These are phyloP conservation scores for Tricholoma flavovirens DNA, from an alignment of 768 basidiomycete genomes.

Conservation along the genomic window DNA sequence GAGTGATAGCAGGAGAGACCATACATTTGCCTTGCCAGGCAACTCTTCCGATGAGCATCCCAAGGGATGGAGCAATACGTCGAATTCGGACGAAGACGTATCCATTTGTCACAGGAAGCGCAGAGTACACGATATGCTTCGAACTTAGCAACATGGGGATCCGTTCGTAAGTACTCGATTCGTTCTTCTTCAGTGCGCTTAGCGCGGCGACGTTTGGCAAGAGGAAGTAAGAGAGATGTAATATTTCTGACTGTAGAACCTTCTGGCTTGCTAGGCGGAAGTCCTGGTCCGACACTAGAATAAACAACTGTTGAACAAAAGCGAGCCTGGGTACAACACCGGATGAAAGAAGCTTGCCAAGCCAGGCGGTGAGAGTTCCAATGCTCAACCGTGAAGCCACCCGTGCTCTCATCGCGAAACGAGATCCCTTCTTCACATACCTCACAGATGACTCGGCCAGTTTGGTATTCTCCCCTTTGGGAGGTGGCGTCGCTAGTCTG, in stretches of 20 bases:
- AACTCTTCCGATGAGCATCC: slow-evolving; percentile 82
- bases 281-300: background rate
- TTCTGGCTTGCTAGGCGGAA: background rate
- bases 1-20: slow-evolving; percentile 19
- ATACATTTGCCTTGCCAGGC: slow-evolving; percentile 71
- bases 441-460: slow-evolving; percentile 61
- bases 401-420: slow-evolving; percentile 58
- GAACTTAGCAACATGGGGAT: slow-evolving; percentile 73
- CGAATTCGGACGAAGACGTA: slow-evolving; percentile 75
- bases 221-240: slow-evolving; percentile 38
- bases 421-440: slow-evolving; percentile 55
- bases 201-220: slow-evolving; percentile 60
- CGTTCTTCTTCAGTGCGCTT: slow-evolving; percentile 76
- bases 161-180: slow-evolving; percentile 60
- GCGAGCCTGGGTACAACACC: background rate
- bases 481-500: slow-evolving; percentile 3
- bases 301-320: background rate
- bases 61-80: slow-evolving; percentile 84
- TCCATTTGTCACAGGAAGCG: slow-evolving; percentile 80
- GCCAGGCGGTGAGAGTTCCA: slow-evolving; percentile 62
- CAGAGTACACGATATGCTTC: slow-evolving; percentile 78
- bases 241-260: slow-evolving; percentile 32
- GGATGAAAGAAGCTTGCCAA: slow-evolving; percentile 39
- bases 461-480: slow-evolving; percentile 48
- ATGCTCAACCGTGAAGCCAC: slow-evolving; percentile 58